Evolutionary conservation across 2,329 filamentous ascomycete species (phyloP), one percentile per base, ranked within the genome.

Genomic region (Fusarium austroafricanum): DNA sequence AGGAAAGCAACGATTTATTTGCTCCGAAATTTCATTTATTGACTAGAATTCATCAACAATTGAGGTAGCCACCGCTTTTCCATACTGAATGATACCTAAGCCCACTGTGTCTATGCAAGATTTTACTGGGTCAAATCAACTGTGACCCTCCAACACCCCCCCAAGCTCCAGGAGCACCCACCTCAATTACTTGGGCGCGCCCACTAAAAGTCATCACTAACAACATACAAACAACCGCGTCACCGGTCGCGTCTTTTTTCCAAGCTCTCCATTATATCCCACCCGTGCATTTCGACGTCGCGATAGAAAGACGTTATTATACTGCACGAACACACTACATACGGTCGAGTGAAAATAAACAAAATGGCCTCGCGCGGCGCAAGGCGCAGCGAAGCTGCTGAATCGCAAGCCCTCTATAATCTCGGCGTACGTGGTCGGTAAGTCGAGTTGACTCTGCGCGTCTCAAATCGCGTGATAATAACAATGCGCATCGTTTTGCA

Each of bases 351-450:
- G n/a, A 15, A n/a, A 29, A 55, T 40, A 52, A 45, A 46, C 39
- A 58, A 46, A 44, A 80, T 80, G 79, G 76, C 76, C 61, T 75
- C 77, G 58, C 77, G 76, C 59, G 74, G 61, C 38, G 26, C 67
- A 23, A 73, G 70, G 65, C 76, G 76, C 62, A 71, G 72, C 51
- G 73, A 75, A 53, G 72, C 68, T 52, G 62, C 70, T 52, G 74
- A 76, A 61, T 73, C 73, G 23, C 72, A 79, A 65, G 77, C 70
- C 42, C 71, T 79, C 56, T 73, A 79, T 63, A 71, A 77, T 68
- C 71, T 79, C 17, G 76, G 80, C 44, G 69, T 75, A 28, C 76
- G 74, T 56, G 80, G 80, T 63, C 79, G 80, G 80, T 82, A 74
- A 42, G 79, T 76, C 17, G 23, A 39, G 79, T 76, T 18, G 23